Evolutionary conservation across 805 yeast species (phyloP).

Genomic region (Yarrowia osloensis): DNA sequence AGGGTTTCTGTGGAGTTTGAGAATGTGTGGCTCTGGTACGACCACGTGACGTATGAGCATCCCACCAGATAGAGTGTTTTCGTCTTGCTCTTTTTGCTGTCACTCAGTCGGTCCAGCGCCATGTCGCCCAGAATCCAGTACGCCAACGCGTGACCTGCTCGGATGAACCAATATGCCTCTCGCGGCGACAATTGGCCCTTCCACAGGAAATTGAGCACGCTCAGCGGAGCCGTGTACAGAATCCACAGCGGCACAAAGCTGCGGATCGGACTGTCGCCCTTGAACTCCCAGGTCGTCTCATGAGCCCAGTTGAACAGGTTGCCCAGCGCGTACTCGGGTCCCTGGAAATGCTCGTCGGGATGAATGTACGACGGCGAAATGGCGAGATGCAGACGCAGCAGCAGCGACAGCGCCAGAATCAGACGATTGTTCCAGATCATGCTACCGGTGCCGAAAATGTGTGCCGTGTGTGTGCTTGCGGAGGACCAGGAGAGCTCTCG

Average conservation of each 20-base stretch:
- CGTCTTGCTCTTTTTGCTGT: conserved; percentile 52
- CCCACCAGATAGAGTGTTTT: conserved; percentile 47
- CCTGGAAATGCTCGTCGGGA: conserved; percentile 97
- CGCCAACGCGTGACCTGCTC: conserved; percentile 51
- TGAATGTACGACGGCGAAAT: conserved; percentile 83
- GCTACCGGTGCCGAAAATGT: neutral
- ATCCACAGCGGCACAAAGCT: conserved; percentile 69
- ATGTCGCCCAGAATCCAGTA: conserved; percentile 45
- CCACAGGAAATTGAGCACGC: conserved; percentile 46
- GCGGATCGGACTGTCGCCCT: conserved; percentile 58
- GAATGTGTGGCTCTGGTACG: conserved; percentile 82
- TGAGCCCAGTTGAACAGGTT: conserved; percentile 49
- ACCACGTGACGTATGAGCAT: conserved; percentile 69
- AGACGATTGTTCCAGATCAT: conserved; percentile 15
- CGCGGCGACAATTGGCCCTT: conserved; percentile 47
- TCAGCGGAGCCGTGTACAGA: conserved; percentile 64
- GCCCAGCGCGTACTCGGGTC: conserved; percentile 60
- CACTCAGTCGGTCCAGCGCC: conserved; percentile 52
- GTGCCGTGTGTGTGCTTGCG: too few relatives aligned
- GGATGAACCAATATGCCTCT: conserved; percentile 53
- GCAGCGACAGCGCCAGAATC: conserved; percentile 12
- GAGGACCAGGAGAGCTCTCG: neutral
- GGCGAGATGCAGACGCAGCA: conserved; percentile 48
- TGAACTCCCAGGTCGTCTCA: conserved; percentile 83
- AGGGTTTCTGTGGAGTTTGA: conserved; percentile 78